These are phyloP conservation scores for Alternaria tenuissima DNA, from an alignment of 2,329 filamentous ascomycete species.

Conservation along the genomic window DNA sequence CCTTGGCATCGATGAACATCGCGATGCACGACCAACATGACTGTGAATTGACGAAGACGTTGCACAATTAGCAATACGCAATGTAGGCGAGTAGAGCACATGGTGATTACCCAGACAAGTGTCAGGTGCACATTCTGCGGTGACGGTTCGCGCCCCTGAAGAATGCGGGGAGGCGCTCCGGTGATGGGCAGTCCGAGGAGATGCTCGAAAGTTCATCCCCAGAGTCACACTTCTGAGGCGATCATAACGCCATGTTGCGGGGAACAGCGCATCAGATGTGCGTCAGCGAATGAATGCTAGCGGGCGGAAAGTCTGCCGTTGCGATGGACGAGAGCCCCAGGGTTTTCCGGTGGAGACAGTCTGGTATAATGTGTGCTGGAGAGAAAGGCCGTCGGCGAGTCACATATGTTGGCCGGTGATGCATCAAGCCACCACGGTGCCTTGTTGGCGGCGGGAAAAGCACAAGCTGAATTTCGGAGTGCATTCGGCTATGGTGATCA, in stretches of 20 bases:
- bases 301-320: constrained; percentile 25
- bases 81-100: background rate
- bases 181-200: constrained; percentile 39
- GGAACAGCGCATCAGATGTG: constrained; percentile 27
- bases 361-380: constrained; percentile 19
- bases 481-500: background rate
- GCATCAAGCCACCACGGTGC: constrained; percentile 17
- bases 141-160: constrained; percentile 14
- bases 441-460: constrained; percentile 8
- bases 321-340: constrained; percentile 26
- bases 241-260: constrained; percentile 39
- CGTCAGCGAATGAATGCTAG: constrained; percentile 25
- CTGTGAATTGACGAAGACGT: constrained; percentile 22
- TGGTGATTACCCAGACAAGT: constrained; percentile 12
- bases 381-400: constrained; percentile 31
- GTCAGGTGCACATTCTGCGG: background rate
- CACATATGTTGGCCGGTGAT: constrained; percentile 15
- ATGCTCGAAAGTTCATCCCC: constrained; percentile 32
- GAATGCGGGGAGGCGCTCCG: constrained; percentile 15
- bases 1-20: constrained; percentile 38
- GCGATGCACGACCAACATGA: constrained; percentile 23
- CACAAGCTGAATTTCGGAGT: background rate
- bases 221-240: constrained; percentile 22
- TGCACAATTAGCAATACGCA: constrained; percentile 33
- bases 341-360: constrained; percentile 28